These are phyloP conservation scores for Acanthamoeba royreba DNA, from an alignment of 208 protist species.

Conservation along the genomic window DNA sequence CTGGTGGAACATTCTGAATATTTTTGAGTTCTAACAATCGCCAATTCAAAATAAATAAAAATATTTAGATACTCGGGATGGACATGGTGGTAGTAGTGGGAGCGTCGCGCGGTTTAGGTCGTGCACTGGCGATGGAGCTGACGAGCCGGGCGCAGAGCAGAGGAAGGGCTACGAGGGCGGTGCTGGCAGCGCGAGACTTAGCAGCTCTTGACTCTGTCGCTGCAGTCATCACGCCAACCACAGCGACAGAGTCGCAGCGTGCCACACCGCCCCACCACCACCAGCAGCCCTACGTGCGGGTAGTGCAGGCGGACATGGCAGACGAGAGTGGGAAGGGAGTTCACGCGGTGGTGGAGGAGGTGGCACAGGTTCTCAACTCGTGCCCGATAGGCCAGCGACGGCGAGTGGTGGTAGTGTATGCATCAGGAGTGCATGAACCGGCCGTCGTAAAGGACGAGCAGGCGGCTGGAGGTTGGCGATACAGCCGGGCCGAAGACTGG, in stretches of 20 bases:
- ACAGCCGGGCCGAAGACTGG: neutral
- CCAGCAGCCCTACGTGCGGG: no score
- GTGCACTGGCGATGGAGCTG: neutral
- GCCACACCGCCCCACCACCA: no score
- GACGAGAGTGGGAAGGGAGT: no score
- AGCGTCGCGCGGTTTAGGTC: no score
- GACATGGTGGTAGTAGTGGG: no score
- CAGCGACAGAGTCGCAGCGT: no score
- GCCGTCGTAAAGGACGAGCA: neutral
- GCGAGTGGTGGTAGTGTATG: neutral
- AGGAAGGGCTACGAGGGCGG: neutral
- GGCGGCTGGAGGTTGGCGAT: neutral
- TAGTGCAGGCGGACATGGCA: no score
- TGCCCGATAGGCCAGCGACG: neutral
- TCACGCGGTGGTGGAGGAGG: neutral
- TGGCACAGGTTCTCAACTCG: neutral
- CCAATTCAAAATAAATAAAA: no score
- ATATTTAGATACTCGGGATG: no score
- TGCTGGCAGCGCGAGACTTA: neutral
- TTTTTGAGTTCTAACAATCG: no score
- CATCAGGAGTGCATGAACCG: neutral
- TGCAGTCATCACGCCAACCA: neutral
- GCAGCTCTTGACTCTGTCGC: neutral
- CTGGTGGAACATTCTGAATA: no score
- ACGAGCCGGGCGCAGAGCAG: no score